These are phyloP conservation scores for Wickerhamomyces hampshirensis DNA, from an alignment of 805 yeast genomes.

Conservation along the genomic window DNA sequence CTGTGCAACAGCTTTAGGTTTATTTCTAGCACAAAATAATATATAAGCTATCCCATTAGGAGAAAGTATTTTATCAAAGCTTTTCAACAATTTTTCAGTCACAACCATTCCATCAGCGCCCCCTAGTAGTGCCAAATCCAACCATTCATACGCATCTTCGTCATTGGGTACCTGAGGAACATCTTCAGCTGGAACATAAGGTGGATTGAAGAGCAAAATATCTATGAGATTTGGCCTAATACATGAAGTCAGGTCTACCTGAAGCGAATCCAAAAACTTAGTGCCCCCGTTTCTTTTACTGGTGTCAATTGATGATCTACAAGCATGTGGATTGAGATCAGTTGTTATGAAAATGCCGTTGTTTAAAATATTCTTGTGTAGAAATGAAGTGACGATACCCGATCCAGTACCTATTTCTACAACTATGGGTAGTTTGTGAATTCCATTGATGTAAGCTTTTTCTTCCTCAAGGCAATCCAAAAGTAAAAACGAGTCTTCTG, in stretches of 20 bases:
- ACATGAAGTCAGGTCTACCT: constrained; percentile 52
- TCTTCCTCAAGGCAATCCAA: constrained; percentile 76
- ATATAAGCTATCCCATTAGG: constrained; percentile 75
- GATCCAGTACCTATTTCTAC: constrained; percentile 91
- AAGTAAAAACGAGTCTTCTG: constrained; percentile 86
- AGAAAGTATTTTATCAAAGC: constrained; percentile 49
- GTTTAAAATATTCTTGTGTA: constrained; percentile 54
- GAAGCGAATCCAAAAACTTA: constrained; percentile 41
- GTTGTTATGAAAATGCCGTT: constrained; percentile 56
- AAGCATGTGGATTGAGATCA: constrained; percentile 79
- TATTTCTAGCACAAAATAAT: constrained; percentile 86
- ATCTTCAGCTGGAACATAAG: constrained; percentile 85
- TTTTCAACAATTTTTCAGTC: constrained; percentile 58
- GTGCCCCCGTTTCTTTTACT: constrained; percentile 30
- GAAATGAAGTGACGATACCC: constrained; percentile 80
- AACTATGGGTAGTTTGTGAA: constrained; percentile 47
- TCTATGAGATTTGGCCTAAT: constrained; percentile 51
- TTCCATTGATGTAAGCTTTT: constrained; percentile 27
- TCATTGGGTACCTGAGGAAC: constrained; percentile 58
- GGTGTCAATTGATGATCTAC: constrained; percentile 47
- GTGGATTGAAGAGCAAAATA: constrained; percentile 85
- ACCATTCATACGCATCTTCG: constrained; percentile 59
- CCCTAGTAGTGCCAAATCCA: constrained; percentile 86
- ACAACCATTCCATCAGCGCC: constrained; percentile 89
- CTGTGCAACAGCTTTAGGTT: constrained; percentile 57